Evolutionary conservation across 2,329 filamentous ascomycete genomes (phyloP).

Genomic region (Colletotrichum simmondsii): DNA sequence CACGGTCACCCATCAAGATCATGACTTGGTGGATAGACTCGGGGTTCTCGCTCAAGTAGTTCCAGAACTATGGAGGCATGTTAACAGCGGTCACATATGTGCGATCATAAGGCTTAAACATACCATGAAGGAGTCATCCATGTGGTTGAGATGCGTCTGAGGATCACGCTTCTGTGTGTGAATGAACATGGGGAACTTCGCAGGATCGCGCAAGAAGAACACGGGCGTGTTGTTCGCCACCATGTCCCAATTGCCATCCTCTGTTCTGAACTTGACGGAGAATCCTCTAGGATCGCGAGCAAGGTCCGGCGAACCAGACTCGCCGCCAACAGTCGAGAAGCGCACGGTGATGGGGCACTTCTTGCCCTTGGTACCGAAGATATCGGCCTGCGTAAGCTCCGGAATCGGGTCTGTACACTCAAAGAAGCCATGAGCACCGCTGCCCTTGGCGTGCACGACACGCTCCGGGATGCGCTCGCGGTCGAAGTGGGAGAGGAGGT

Average conservation of each 20-base stretch:
- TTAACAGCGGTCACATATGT: not conserved
- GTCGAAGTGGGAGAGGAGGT: conserved; percentile 65
- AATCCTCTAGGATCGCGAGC: conserved; percentile 75
- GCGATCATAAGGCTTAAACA: not conserved
- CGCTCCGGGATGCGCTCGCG: conserved; percentile 67
- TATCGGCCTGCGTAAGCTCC: not conserved
- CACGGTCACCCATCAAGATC: conserved; percentile 61
- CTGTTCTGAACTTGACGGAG: conserved; percentile 50
- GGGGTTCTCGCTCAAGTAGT: conserved; percentile 50
- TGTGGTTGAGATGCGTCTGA: conserved; percentile 45
- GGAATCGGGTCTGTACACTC: conserved; percentile 57
- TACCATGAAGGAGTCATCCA: conserved; percentile 39
- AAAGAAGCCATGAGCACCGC: conserved; percentile 66
- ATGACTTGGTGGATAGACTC: conserved; percentile 63
- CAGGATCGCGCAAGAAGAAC: conserved; percentile 59
- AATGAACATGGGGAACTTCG: conserved; percentile 59
- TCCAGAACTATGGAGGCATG: conserved; percentile 49
- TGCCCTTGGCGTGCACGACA: conserved; percentile 47
- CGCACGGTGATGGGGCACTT: conserved; percentile 58
- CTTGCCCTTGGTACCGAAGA: conserved; percentile 48
- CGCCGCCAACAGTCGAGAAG: conserved; percentile 75
- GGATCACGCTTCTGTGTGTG: conserved; percentile 57
- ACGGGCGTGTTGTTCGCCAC: conserved; percentile 58
- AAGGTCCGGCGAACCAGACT: conserved; percentile 71
- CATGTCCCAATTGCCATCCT: conserved; percentile 43